Evolutionary conservation across 805 yeast genomes (phyloP).

Genomic region (Starmerella kuoi): DNA sequence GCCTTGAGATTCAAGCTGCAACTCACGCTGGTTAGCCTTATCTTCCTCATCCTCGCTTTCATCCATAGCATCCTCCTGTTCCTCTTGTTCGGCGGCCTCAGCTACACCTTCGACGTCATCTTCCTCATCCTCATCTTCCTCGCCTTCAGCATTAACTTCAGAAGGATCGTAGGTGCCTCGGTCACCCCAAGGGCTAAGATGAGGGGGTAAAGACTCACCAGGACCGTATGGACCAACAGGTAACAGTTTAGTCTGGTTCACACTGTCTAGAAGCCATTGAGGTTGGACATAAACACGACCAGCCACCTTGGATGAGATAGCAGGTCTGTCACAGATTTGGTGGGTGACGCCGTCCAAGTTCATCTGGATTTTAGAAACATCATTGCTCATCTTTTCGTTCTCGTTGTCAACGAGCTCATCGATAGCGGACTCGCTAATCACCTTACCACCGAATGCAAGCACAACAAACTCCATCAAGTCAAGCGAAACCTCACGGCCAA

Average conservation of each 20-base stretch:
- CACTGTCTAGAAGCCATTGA: constrained; percentile 91
- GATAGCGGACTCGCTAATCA: constrained; percentile 74
- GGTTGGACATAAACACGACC: constrained; percentile 95
- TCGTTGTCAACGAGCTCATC: constrained; percentile 52
- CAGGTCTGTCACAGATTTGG: constrained; percentile 90
- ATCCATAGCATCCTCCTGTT: constrained; percentile 42
- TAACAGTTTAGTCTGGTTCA: constrained; percentile 63
- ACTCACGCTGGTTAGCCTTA: constrained; percentile 53
- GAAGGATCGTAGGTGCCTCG: constrained; percentile 75
- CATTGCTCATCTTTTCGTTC: constrained; percentile 35
- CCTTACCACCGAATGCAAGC: constrained; percentile 72
- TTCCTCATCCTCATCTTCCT: constrained; percentile 30
- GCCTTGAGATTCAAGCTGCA: constrained; percentile 85
- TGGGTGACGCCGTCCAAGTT: constrained; percentile 70
- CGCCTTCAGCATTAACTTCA: constrained; percentile 32
- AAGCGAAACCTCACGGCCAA: constrained; percentile 91
- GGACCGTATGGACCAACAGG: constrained; percentile 79
- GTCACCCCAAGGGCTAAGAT: constrained; percentile 98
- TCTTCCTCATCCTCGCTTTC: constrained; percentile 40
- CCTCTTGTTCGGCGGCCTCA: constrained; percentile 33
- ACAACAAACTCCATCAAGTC: constrained; percentile 83
- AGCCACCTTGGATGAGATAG: constrained; percentile 57
- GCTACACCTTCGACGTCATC: constrained; percentile 41
- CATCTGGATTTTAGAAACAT: constrained; percentile 30
- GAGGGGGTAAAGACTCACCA: constrained; percentile 93